Percentiles rank a stretch among this genome's conserved stretches.
Conservation (phyloP, 1,139 yeast species). For the Wickerhamiella infanticola region DNA sequence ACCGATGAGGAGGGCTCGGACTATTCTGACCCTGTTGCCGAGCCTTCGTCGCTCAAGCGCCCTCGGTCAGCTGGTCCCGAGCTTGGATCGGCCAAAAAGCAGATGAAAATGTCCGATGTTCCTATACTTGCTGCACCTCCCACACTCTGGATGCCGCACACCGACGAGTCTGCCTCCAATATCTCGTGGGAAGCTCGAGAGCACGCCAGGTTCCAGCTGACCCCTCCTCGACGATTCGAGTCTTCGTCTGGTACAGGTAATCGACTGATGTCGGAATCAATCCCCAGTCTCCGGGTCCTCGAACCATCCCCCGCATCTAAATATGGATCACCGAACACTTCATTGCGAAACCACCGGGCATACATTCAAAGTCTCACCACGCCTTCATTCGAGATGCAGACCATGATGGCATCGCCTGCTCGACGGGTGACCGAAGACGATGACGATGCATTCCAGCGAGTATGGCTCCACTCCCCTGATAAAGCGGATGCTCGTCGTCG, state of each 20-base stretch:
- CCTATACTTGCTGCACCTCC: conserved; percentile 7
- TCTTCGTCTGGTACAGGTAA: not conserved
- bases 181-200: conserved; percentile 3
- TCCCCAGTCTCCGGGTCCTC: not conserved
- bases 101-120: conserved; percentile 1
- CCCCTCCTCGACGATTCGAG: not conserved
- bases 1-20: not conserved
- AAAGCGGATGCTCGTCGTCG: conserved; percentile 5
- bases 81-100: conserved; percentile 1
- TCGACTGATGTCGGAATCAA: not conserved
- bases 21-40: not conserved
- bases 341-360: conserved; percentile 18
- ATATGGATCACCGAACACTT: conserved; percentile 16
- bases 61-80: not conserved
- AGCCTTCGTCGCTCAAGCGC: not conserved
- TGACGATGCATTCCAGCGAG: not conserved
- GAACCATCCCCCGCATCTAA: not conserved
- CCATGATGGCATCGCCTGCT: conserved; percentile 13
- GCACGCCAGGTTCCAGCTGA: not conserved
- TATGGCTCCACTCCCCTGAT: conserved; percentile 2
- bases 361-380: conserved; percentile 28
- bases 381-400: conserved; percentile 18
- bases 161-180: conserved; percentile 1
- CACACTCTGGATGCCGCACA: conserved; percentile 6
- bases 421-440: not conserved